Evolutionary conservation across 768 basidiomycete genomes (phyloP), one percentile per base, ranked within the genome.

Genomic region (Tylopilus balloui): DNA sequence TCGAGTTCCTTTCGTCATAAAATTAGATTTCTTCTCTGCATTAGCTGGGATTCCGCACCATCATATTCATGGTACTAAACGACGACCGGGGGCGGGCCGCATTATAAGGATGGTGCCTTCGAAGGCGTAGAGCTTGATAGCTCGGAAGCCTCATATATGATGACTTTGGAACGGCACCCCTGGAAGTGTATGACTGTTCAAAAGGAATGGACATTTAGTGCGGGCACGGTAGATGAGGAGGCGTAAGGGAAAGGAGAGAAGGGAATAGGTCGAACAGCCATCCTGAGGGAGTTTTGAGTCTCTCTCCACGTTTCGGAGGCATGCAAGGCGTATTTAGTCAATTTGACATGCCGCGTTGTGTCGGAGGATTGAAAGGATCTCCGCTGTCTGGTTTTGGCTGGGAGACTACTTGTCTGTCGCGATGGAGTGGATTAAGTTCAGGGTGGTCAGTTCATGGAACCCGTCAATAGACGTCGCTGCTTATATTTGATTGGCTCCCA

Each of bases 331-430:
- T 53, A 50, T 42, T 42, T 28, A 39, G 42, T 41, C 39, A 36
- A 41, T 47, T 63, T 54, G 40, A 51, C 64, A 65, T 57, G 35
- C 62, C 60, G 60, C 62, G 50, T 58, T 56, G 39, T 51, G 47
- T 51, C 52, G 40, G 53, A 50, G 40, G 51, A 31, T 34, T 42
- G 47, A 46, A 17, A 35, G 25, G 57, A 59, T 64, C 59, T 60
- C 58, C 60, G 58, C 61, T 47, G 42, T 52, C 60, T 60, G 39
- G 42, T 63, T 61, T 49, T 47, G 54, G 52, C 46, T 42, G 56
- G 17, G 11, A 37, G 27, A 45, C 40, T 56, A 7, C 50, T 46
- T 46, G 60, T 49, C 49, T 47, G 46, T 55, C 35, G 39, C 12
- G 34, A 15, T 14, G 45, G 47, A 27, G 52, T 39, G 35, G 17